A percentile compares a stretch with the other conserved stretches of the same genome.
These are phyloP conservation scores for Lentinus tigrinus DNA, from an alignment of 768 basidiomycete species.

Conservation along the genomic window DNA sequence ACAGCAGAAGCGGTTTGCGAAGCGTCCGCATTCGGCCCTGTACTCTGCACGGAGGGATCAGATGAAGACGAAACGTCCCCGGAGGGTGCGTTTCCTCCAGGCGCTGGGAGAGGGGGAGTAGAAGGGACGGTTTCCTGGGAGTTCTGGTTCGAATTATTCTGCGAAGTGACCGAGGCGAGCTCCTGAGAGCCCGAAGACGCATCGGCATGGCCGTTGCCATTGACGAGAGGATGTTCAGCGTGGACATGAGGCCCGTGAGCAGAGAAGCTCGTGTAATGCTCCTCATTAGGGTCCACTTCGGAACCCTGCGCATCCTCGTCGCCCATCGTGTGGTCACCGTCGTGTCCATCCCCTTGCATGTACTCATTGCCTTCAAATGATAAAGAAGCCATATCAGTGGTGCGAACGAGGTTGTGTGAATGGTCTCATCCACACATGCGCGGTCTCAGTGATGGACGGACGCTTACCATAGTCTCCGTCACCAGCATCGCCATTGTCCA, in stretches of 20 bases:
- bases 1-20: slow-evolving; percentile 31
- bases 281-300: slow-evolving; percentile 20
- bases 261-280: slow-evolving; percentile 13
- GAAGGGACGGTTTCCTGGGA: slow-evolving; percentile 22
- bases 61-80: slow-evolving; percentile 38
- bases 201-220: slow-evolving; percentile 13
- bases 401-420: slow-evolving; percentile 43
- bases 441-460: slow-evolving; percentile 21
- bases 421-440: slow-evolving; percentile 29
- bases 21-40: slow-evolving; percentile 41
- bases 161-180: slow-evolving; percentile 1
- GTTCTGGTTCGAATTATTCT: slow-evolving; percentile 7
- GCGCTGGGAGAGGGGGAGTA: slow-evolving; percentile 24
- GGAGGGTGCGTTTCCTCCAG: slow-evolving; percentile 33
- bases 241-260: slow-evolving; percentile 8
- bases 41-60: slow-evolving; percentile 42
- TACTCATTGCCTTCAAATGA: slow-evolving; percentile 52
- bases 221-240: slow-evolving; percentile 13
- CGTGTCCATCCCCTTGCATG: slow-evolving; percentile 29
- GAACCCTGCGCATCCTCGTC: slow-evolving; percentile 24
- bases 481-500: slow-evolving; percentile 26
- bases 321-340: slow-evolving; percentile 20
- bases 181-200: slow-evolving; percentile 14
- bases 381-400: slow-evolving; percentile 55
- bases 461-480: slow-evolving; percentile 35